Base-by-base conservation (phyloP, 495 filamentous ascomycete species). In the Hypoxylon rickii region DNA sequence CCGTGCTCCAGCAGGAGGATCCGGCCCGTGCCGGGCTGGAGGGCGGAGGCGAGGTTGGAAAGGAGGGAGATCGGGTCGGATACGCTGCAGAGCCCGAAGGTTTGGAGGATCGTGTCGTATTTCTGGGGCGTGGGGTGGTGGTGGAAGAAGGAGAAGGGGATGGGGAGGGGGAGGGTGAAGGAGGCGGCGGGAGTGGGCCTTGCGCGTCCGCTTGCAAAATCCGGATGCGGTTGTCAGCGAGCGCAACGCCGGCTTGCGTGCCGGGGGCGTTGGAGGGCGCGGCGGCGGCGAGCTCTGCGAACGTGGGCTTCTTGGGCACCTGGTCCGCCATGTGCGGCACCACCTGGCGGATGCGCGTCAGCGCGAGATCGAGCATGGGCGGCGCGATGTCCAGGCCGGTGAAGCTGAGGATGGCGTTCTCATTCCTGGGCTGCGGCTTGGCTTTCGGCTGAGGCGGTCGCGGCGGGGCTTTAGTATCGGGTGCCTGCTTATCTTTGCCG, bases 1-100 rank as follows among this genome's bases (percentile, higher is more conserved):
- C 94, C 95, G 76, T 99, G 94, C 78, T 99, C 94, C 2, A 99
- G 76, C 53, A 99, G 76, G 53, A 96, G 58, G 56, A 98, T 92
- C 37, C 82, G 81, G 1, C 92, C 92, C 43, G 76, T 76, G 12
- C 81, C 76, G 3, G 76, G 75, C 55, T 77, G 76, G 0, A 85
- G 68, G 10, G 52, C 53, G 7, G 71, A 50, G 1, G 82, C 86
- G 46, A 88, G 71, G 60, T 79, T 82, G 24, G 76, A 71, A 44
- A 97, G 74, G 39, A 94, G 78, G 8, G 69, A 75, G 12, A 81
- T 82, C 11, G 93, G 95, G 58, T 89, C 84, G 3, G 77, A 74
- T 37, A 92, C 92, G 41, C 88, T 93, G 75, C 94, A 98, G 3
- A 97, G 73, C 1, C 92, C 92, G 84, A 97, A 96, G 11, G 90